Conservation (phyloP, 768 basidiomycete species). For the Terana coerulea region DNA sequence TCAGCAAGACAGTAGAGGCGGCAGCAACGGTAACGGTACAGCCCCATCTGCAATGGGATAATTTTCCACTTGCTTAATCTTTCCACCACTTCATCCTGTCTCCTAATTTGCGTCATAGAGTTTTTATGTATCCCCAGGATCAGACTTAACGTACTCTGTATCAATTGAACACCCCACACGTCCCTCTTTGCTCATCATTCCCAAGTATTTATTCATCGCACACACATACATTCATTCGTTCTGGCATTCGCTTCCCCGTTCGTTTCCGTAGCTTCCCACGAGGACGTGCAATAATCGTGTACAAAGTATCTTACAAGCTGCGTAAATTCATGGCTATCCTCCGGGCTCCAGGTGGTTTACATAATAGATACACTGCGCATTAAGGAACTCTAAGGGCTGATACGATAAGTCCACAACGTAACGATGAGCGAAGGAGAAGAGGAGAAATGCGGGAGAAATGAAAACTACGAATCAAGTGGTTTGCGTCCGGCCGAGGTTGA, state of each 20-base stretch:
- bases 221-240: background rate
- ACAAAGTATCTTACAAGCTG: background rate
- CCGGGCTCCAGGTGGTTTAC: background rate
- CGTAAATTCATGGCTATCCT: background rate
- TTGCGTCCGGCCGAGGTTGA: slow-evolving; percentile 6
- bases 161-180: background rate
- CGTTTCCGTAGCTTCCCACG: background rate
- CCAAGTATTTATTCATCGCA: slow-evolving; percentile 1
- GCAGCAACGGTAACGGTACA: background rate
- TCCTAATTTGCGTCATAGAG: background rate
- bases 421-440: background rate
- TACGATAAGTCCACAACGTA: background rate
- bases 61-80: background rate
- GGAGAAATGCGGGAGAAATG: background rate
- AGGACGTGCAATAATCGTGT: background rate
- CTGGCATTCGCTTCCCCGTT: background rate
- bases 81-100: background rate
- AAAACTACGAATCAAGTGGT: background rate
- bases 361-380: background rate
- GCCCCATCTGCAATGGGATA: background rate
- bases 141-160: background rate
- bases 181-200: background rate
- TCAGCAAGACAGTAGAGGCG: background rate
- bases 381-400: background rate
- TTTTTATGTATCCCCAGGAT: background rate